Base-by-base conservation (phyloP, 2,329 filamentous ascomycete species). In the Magnaporthiopsis incrustans region DNA sequence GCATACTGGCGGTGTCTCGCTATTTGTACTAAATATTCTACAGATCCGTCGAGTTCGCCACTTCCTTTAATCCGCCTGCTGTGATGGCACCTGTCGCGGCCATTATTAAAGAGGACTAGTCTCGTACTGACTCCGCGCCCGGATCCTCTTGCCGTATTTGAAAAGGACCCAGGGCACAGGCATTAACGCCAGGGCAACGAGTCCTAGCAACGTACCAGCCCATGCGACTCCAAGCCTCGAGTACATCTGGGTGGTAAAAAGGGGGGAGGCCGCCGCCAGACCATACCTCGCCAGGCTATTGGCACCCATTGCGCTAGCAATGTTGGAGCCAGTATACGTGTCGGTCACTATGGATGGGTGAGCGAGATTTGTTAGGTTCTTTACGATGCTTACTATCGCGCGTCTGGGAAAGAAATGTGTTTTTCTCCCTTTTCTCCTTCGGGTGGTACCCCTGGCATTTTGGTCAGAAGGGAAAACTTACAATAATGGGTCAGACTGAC, bases 221-320 rank as follows among this genome's bases (percentile, higher is more conserved):
- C 81, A 82, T 22, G 70, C 69, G 5, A 80, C 77, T 0, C 79
- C 79, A 15, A 83, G 69, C 3, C 68, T 72, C 7, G 72, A 64
- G 58, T 79, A 82, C 77, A 82, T 83, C 65, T 85, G 83, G 1
- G 88, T 73, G 0, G 84, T 82, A 67, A 88, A 89, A 0, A 89
- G 71, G 0, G 86, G 86, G 64, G 89, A 88, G 0, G 77, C 81
- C 1, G 79, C 82, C 0, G 82, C 83, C 10, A 87, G 76, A 0
- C 72, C 72, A 66, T 87, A 89, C 30, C 86, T 74, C 1, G 82
- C 75, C 14, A 89, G 74, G 1, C 81, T 80, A 66, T 87, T 88
- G 1, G 86, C 86, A 8, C 82, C 84, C 61, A 83, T 75, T 0
- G 84, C 84, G 65, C 81, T 86, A 0, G 86, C 85, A 0, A 85